phyloP scores from a whole-genome alignment of 2,329 filamentous ascomycete genomes.

The Blastomyces percursus region DNA sequence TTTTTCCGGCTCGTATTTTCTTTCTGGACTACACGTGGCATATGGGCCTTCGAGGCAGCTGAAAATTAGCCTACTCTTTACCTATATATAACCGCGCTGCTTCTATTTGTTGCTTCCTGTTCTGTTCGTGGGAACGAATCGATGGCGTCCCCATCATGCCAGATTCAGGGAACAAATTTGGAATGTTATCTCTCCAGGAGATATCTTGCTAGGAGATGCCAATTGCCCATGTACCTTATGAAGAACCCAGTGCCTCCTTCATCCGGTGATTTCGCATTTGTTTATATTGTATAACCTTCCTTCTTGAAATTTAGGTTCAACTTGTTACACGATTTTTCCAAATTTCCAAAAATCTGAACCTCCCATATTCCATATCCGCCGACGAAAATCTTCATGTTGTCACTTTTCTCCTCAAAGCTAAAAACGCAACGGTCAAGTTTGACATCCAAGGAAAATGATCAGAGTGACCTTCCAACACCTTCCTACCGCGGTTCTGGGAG shows the following conservation, averaged over 20 bases:
- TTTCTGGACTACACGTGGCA: background rate
- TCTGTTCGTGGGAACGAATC: background rate
- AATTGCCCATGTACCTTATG: background rate
- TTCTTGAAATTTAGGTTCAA: background rate
- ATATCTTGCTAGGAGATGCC: background rate
- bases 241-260: background rate
- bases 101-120: background rate
- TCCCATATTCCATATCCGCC: background rate
- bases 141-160: background rate
- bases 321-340: background rate
- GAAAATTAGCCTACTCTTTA: background rate
- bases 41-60: background rate
- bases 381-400: slow-evolving; percentile 6
- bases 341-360: background rate
- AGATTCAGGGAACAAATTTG: background rate
- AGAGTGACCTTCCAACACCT: background rate
- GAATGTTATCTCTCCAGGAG: background rate
- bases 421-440: slow-evolving; percentile 8
- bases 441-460: slow-evolving; percentile 3
- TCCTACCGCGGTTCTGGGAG: slow-evolving; percentile 1
- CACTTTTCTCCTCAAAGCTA: slow-evolving; percentile 11
- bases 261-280: background rate
- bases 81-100: background rate
- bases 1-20: too few species aligned
- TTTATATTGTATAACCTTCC: background rate